A percentile compares a stretch with the other conserved stretches of the same genome.
These are phyloP conservation scores for Hymenoscyphus fraxineus DNA, from an alignment of 2,329 filamentous ascomycete species.

Conservation along the genomic window DNA sequence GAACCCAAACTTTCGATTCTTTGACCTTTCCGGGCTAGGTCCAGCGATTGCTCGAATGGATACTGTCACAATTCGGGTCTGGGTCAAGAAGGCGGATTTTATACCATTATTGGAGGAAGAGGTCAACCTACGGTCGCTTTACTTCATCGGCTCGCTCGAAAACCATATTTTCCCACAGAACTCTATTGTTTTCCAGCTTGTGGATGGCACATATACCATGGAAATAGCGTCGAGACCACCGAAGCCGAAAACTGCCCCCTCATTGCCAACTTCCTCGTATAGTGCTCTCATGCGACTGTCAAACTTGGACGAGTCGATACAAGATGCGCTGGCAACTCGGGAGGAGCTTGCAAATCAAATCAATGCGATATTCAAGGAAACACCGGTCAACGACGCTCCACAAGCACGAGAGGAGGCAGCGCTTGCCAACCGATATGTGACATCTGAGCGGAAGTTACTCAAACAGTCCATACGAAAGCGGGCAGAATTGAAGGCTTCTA, in stretches of 20 bases:
- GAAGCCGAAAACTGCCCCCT: slow-evolving; percentile 48
- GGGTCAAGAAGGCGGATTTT: slow-evolving; percentile 59
- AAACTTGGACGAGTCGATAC: slow-evolving; percentile 85
- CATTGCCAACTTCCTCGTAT: slow-evolving; percentile 70
- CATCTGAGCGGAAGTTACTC: slow-evolving; percentile 62
- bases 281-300: slow-evolving; percentile 83
- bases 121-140: slow-evolving; percentile 67
- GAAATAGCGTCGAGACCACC: slow-evolving; percentile 53
- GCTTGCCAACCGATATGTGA: slow-evolving; percentile 52
- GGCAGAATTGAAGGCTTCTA: slow-evolving; percentile 63
- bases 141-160: slow-evolving; percentile 72
- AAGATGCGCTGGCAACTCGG: slow-evolving; percentile 78
- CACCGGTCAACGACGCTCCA: slow-evolving; percentile 42
- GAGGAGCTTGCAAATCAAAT: slow-evolving; percentile 76
- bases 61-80: slow-evolving; percentile 65
- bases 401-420: slow-evolving; percentile 48
- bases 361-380: slow-evolving; percentile 50
- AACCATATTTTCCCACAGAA: slow-evolving; percentile 74
- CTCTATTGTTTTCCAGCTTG: slow-evolving; percentile 78
- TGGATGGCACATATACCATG: slow-evolving; percentile 81
- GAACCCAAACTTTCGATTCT: slow-evolving; percentile 87
- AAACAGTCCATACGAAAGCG: slow-evolving; percentile 58
- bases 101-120: slow-evolving; percentile 67
- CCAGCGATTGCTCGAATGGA: slow-evolving; percentile 63
- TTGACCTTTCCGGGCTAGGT: slow-evolving; percentile 65